These are phyloP conservation scores for Xylaria sp. DNA, from an alignment of 2,329 filamentous ascomycete species.

Conservation along the genomic window DNA sequence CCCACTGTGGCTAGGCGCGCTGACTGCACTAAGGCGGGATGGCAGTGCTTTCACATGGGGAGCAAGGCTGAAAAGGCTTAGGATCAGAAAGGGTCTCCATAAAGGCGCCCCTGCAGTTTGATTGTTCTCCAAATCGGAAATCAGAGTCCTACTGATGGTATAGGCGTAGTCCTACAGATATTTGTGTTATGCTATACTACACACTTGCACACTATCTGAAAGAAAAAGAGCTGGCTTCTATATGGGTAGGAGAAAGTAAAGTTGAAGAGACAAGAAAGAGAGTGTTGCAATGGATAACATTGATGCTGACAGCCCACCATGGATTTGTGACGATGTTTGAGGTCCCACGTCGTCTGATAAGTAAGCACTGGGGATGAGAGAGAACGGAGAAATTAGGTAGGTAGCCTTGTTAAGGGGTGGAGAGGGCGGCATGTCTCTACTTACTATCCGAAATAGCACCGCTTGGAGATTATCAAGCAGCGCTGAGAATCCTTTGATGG, in stretches of 20 bases:
- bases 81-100: not conserved
- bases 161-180: not conserved
- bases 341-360: too few species aligned
- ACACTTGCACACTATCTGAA: not conserved
- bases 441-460: not conserved
- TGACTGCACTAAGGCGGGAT: slow-evolving; percentile 30
- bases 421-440: too few species aligned
- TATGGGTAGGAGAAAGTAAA: not conserved
- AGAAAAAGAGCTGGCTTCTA: not conserved
- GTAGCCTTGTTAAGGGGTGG: too few species aligned
- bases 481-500: not conserved
- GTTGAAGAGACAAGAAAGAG: too few species aligned
- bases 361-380: too few species aligned
- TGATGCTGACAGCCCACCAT: not conserved
- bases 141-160: slow-evolving; percentile 16
- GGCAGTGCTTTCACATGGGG: slow-evolving; percentile 30
- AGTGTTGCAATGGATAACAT: too few species aligned
- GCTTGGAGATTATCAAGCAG: not conserved
- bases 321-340: not conserved
- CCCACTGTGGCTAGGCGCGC: slow-evolving; percentile 31
- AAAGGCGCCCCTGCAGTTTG: not conserved
- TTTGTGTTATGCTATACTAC: not conserved
- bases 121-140: not conserved
- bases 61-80: slow-evolving; percentile 32
- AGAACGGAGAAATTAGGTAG: too few species aligned